Conservation (phyloP, 805 yeast genomes). For the Monosporozyma aerobia region DNA sequence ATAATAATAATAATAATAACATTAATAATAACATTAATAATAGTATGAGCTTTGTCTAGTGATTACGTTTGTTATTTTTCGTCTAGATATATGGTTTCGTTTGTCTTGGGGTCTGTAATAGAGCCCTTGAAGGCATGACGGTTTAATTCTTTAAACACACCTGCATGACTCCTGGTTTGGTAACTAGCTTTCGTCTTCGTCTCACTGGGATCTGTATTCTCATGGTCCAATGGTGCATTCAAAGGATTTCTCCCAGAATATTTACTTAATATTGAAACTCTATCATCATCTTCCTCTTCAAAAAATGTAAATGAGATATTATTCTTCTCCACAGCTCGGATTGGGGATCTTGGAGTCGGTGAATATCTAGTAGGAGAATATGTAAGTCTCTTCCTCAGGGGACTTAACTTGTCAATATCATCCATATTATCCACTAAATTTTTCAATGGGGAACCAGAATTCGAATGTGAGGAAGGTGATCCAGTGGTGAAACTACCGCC, state of each 20-base stretch:
- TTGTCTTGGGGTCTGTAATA: neutral
- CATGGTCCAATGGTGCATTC: constrained; percentile 3
- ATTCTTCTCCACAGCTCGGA: neutral
- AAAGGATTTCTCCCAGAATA: constrained; percentile 21
- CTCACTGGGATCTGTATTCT: neutral
- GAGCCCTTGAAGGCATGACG: neutral
- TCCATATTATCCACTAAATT: neutral
- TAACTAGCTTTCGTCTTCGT: neutral
- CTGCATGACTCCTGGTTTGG: neutral
- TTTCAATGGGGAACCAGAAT: neutral
- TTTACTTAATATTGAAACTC: constrained; percentile 9
- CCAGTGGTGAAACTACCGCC: neutral
- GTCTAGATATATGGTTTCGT: neutral
- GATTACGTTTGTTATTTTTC: neutral
- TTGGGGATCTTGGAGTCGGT: neutral
- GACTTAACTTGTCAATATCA: neutral
- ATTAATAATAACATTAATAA: too few relatives aligned
- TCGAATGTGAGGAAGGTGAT: neutral
- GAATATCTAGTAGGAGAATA: neutral
- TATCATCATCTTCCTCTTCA: constrained; percentile 17
- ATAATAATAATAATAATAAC: neutral
- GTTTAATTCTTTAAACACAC: neutral
- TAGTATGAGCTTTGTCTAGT: too few relatives aligned
- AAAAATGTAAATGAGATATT: constrained; percentile 11
- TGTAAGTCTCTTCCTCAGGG: neutral